phyloP scores from a whole-genome alignment of 2,329 filamentous ascomycete species.

The Stachybotrys elegans region DNA sequence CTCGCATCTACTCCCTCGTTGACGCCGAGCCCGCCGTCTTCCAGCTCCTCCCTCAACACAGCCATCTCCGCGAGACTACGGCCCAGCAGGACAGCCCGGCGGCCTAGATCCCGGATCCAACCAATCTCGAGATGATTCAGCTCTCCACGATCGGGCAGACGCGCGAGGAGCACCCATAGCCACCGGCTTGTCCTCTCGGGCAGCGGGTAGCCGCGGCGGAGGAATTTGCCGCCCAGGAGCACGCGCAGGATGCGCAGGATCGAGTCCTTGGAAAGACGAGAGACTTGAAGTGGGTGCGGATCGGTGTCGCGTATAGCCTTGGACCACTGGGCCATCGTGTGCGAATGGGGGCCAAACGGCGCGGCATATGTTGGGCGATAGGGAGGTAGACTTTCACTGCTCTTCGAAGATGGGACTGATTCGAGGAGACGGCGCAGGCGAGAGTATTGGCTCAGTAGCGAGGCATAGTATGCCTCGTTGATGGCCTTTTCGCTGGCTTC shows the following conservation, averaged over 20 bases:
- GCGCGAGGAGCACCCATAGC: conserved; percentile 79
- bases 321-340: conserved; percentile 53
- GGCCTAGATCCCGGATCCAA: conserved; percentile 72
- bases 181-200: conserved; percentile 69
- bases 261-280: conserved; percentile 60
- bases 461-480: conserved; percentile 61
- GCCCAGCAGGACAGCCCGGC: conserved; percentile 62
- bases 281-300: conserved; percentile 54
- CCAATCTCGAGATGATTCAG: conserved; percentile 72
- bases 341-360: conserved; percentile 44
- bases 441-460: conserved; percentile 60
- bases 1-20: conserved; percentile 43
- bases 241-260: conserved; percentile 64
- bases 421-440: conserved; percentile 45
- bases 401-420: conserved; percentile 17
- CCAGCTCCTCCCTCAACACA: conserved; percentile 37
- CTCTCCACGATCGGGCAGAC: conserved; percentile 68
- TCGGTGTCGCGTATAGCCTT: conserved; percentile 46
- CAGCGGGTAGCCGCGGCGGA: conserved; percentile 54
- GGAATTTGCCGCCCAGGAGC: conserved; percentile 58
- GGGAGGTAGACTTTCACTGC: conserved; percentile 52
- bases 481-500: conserved; percentile 35
- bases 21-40: conserved; percentile 33
- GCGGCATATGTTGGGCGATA: conserved; percentile 52
- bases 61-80: conserved; percentile 50